Evolutionary conservation across 495 filamentous ascomycete species (phyloP).

Genomic region (Friedmanniomyces simplex): DNA sequence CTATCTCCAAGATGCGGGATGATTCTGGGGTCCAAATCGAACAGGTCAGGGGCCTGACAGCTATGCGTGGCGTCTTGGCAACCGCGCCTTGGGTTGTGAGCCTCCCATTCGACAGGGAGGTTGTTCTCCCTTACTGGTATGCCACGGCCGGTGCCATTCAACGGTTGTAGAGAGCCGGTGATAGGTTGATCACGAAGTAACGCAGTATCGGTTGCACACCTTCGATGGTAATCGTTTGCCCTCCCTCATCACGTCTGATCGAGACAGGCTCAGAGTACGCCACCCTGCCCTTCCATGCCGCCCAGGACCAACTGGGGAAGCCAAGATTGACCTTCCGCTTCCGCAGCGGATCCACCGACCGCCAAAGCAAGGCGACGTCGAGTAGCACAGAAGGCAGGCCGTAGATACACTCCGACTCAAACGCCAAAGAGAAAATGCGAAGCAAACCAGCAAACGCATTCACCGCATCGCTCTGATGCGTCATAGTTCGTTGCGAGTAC

Average conservation of each 20-base stretch:
- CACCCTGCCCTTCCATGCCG: background rate
- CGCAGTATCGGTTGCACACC: slow-evolving; percentile 2
- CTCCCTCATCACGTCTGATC: background rate
- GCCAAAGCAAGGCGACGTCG: slow-evolving; percentile 1
- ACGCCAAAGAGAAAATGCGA: background rate
- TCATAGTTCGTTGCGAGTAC: background rate
- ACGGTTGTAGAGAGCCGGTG: background rate
- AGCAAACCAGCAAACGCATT: slow-evolving; percentile 2
- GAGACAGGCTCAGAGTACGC: background rate
- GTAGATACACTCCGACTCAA: background rate
- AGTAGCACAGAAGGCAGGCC: background rate
- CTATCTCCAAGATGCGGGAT: background rate
- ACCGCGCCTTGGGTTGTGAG: background rate
- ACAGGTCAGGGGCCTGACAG: background rate
- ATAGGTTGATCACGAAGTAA: background rate
- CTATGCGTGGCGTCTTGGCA: background rate
- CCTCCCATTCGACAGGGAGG: background rate
- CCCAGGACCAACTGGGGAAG: slow-evolving; percentile 1
- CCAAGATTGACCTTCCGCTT: background rate
- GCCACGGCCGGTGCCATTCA: slow-evolving; percentile 2
- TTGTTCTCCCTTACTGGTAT: background rate
- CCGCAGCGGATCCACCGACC: background rate
- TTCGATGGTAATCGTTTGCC: background rate
- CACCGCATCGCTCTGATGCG: background rate
- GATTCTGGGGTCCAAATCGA: background rate